Conservation (phyloP, 2,329 filamentous ascomycete species). For the Tolypocladium endophyticum region DNA sequence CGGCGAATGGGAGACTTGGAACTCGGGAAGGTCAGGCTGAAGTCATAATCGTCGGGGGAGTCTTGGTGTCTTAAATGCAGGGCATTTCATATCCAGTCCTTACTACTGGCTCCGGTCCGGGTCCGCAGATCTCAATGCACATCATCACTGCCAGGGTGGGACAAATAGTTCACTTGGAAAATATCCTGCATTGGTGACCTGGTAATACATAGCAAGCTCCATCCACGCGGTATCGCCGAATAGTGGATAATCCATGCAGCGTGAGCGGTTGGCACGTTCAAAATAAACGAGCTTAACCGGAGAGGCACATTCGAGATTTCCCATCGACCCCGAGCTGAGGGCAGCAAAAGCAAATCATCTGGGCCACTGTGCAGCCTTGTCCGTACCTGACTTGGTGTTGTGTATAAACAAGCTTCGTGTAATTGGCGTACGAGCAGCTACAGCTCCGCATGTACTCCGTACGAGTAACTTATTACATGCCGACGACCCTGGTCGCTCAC, state of each 20-base stretch:
- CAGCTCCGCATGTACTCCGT: background rate
- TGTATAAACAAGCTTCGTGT: background rate
- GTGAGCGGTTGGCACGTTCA: background rate
- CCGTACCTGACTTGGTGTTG: background rate
- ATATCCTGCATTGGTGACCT: background rate
- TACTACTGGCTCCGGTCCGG: background rate
- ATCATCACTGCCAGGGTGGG: background rate
- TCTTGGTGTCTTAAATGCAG: background rate
- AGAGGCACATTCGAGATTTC: background rate
- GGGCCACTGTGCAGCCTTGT: background rate
- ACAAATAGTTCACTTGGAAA: background rate
- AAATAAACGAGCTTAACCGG: background rate
- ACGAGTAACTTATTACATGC: background rate
- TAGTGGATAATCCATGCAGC: background rate
- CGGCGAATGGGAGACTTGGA: background rate
- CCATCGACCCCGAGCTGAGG: background rate
- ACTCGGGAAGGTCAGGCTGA: background rate
- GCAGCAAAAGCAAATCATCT: background rate
- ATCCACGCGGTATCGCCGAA: background rate
- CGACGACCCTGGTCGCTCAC: background rate
- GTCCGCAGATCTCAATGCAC: background rate
- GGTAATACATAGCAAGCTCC: background rate
- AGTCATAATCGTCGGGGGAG: background rate
- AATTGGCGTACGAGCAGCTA: background rate
- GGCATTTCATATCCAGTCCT: background rate